Percentiles rank a stretch among this genome's conserved stretches.
Conservation (phyloP, 805 yeast genomes). For the Starmerella riodocensis region DNA sequence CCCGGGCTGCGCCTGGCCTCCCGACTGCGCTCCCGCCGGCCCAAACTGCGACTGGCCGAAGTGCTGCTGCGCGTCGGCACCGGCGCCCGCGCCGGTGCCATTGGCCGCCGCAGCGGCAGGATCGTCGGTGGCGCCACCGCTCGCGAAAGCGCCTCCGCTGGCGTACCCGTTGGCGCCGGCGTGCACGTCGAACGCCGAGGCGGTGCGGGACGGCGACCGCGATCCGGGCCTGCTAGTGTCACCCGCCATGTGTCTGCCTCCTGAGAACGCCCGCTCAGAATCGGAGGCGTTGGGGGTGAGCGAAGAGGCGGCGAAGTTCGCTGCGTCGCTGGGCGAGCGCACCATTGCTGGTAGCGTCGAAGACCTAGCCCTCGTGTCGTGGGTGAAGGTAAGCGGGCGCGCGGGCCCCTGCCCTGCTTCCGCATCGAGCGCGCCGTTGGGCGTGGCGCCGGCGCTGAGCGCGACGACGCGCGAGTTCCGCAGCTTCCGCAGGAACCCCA, state of each 20-base stretch:
- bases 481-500: conserved; percentile 41
- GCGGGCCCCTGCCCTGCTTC: background rate
- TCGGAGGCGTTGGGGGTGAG: background rate
- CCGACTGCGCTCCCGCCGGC: background rate
- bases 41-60: background rate
- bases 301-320: background rate
- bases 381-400: too few species aligned
- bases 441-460: conserved; percentile 20
- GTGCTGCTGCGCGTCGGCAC: background rate
- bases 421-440: background rate
- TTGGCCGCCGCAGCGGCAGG: background rate
- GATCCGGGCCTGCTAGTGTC: too few species aligned
- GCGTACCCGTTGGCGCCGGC: background rate
- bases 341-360: background rate
- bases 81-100: background rate
- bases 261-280: background rate
- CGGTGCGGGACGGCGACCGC: background rate
- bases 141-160: background rate
- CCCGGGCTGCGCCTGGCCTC: background rate
- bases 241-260: background rate
- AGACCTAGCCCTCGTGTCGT: background rate
- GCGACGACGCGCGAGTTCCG: conserved; percentile 27
- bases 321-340: background rate
- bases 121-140: too few species aligned
- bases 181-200: background rate